These are phyloP conservation scores for Boletus barrowsii DNA, from an alignment of 768 basidiomycete genomes.

Conservation along the genomic window DNA sequence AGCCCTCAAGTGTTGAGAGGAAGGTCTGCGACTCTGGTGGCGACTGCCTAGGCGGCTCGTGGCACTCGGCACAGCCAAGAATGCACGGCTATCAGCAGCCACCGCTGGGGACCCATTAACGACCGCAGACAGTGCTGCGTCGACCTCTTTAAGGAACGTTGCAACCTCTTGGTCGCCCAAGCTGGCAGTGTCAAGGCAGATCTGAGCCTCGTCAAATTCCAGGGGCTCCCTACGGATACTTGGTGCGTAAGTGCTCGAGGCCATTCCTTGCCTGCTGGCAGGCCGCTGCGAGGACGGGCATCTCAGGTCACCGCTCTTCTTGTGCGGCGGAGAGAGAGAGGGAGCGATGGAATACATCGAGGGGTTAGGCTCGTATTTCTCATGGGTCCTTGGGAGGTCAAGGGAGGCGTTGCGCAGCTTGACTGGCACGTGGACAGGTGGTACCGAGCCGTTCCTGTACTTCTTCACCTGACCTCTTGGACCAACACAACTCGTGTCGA, in stretches of 20 bases:
- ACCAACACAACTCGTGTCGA: constrained; percentile 32
- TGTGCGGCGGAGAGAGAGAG: constrained; percentile 24
- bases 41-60: constrained; percentile 25
- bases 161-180: constrained; percentile 30
- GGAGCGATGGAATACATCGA: constrained; percentile 32
- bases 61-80: constrained; percentile 27
- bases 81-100: constrained; percentile 30
- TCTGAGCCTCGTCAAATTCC: constrained; percentile 30
- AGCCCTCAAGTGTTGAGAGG: constrained; percentile 30
- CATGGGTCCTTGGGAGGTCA: constrained; percentile 26
- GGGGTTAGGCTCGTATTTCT: constrained; percentile 26
- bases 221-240: constrained; percentile 29
- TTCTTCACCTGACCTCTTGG: constrained; percentile 31
- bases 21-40: constrained; percentile 29
- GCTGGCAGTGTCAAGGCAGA: constrained; percentile 31
- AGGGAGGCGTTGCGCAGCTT: constrained; percentile 31
- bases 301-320: constrained; percentile 21
- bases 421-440: constrained; percentile 28
- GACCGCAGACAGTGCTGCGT: constrained; percentile 27
- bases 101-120: constrained; percentile 26
- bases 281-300: constrained; percentile 24
- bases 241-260: constrained; percentile 21
- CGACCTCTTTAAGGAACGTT: constrained; percentile 31
- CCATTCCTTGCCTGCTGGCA: constrained; percentile 26
- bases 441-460: constrained; percentile 32